Evolutionary conservation across 2,329 filamentous ascomycete genomes (phyloP), one percentile per base, ranked within the genome.

Genomic region (Xylariaceae sp.): DNA sequence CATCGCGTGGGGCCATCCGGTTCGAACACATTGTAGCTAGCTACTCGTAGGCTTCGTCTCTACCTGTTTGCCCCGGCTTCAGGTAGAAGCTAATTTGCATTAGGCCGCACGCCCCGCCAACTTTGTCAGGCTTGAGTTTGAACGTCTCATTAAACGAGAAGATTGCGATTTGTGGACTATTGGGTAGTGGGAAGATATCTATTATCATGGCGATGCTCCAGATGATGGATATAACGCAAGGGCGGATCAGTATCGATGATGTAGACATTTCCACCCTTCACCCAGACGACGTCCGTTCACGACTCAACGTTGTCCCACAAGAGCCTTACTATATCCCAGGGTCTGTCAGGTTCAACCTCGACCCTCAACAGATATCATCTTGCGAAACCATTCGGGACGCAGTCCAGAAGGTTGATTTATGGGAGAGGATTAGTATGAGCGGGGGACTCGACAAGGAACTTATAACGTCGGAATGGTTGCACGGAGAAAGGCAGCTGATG

Each of bases 311-410:
- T 6, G 52, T 65, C 7, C 59, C 63, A 2, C 61, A 64, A 42
- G 61, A 65, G 6, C 49, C 61, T 0, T 62, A 62, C 44, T 54
- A 64, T 7, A 23, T 65, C 12, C 59, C 59, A 1, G 63, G 63
- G 5, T 50, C 59, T 0, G 23, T 65, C 1, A 55, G 61, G 2
- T 57, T 56, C 48, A 65, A 64, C 44, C 50, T 65, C 7, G 57
- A 62, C 47, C 61, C 61, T 14, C 56, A 55, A 19, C 44, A 20
- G 1, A 23, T 18, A 5, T 45, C 26, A 1, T 40, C 44, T 1
- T 54, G 60, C 26, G 52, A 54, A 6, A 47, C 32, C 12, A 55
- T 63, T 20, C 50, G 19, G 20, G 18, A 14, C 2, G 60, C 57
- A 1, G 40, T 64, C 0, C 23, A 46, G 20, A 26, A 42, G 3